phyloP scores from a whole-genome alignment of 345 rosid species.

The Turnera subulata region DNA sequence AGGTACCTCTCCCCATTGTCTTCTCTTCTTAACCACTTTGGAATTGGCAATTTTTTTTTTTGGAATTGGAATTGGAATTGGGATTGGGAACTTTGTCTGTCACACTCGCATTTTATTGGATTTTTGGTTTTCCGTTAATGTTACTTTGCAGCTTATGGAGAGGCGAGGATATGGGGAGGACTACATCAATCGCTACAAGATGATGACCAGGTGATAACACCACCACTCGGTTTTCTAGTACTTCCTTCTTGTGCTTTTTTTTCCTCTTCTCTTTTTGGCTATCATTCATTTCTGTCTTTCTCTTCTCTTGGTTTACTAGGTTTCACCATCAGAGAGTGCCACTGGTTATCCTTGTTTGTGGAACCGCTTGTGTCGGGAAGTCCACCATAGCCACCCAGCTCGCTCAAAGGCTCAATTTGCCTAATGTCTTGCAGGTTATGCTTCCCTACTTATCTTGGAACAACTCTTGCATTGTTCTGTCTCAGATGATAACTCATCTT shows the following conservation, averaged over 20 bases:
- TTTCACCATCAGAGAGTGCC: constrained; percentile 99
- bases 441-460: constrained; percentile 4
- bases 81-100: no score
- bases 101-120: not conserved
- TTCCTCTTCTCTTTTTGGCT: not conserved
- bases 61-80: no score
- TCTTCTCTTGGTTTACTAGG: constrained; percentile 39
- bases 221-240: no score
- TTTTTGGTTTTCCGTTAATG: not conserved
- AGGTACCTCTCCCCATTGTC: no score
- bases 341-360: constrained; percentile 94
- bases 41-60: no score
- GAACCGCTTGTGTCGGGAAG: constrained; percentile 98
- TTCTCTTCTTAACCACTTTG: no score
- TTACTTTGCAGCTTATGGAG: constrained; percentile 73
- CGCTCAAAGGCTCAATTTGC: constrained; percentile 95
- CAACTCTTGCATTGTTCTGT: not conserved
- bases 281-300: constrained; percentile 8
- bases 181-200: constrained; percentile 80
- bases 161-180: constrained; percentile 90
- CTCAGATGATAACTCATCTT: not conserved
- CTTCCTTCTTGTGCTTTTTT: not conserved
- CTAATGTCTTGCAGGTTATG: constrained; percentile 88
- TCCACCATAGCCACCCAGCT: constrained; percentile 98
- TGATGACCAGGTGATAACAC: constrained; percentile 99